phyloP scores from a whole-genome alignment of 2,329 filamentous ascomycete species.

The Phoma sp. region DNA sequence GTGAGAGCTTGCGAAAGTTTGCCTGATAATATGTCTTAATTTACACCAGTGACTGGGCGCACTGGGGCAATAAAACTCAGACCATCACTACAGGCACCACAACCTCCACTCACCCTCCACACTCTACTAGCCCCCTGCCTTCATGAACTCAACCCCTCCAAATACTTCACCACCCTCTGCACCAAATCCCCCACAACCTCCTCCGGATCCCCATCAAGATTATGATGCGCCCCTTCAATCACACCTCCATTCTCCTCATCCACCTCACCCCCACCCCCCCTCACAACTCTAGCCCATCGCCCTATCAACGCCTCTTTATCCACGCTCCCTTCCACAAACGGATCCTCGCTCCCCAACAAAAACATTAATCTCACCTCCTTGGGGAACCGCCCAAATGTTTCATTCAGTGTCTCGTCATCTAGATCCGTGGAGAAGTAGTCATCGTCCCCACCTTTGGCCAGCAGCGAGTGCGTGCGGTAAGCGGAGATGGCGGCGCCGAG shows the following conservation, averaged over 20 bases:
- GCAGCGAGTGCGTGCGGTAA: conserved; percentile 63
- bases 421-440: conserved; percentile 88
- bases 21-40: too few relatives aligned
- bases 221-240: conserved; percentile 58
- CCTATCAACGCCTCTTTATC: conserved; percentile 64
- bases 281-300: conserved; percentile 60
- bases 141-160: not conserved
- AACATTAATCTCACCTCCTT: conserved; percentile 62
- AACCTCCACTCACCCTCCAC: not conserved
- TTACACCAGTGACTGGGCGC: too few relatives aligned
- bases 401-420: conserved; percentile 60
- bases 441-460: conserved; percentile 70
- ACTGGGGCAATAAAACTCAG: too few relatives aligned
- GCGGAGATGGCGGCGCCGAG: conserved; percentile 59
- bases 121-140: not conserved
- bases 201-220: conserved; percentile 55
- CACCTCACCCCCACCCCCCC: conserved; percentile 52
- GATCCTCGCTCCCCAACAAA: conserved; percentile 69
- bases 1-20: too few relatives aligned
- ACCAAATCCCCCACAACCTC: conserved; percentile 58
- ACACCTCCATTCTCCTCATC: conserved; percentile 58
- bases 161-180: conserved; percentile 48
- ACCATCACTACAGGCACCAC: too few relatives aligned
- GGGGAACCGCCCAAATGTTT: conserved; percentile 70
- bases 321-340: conserved; percentile 64